These are phyloP conservation scores for Mycena rebaudengoi DNA, from an alignment of 768 basidiomycete species.

Conservation along the genomic window DNA sequence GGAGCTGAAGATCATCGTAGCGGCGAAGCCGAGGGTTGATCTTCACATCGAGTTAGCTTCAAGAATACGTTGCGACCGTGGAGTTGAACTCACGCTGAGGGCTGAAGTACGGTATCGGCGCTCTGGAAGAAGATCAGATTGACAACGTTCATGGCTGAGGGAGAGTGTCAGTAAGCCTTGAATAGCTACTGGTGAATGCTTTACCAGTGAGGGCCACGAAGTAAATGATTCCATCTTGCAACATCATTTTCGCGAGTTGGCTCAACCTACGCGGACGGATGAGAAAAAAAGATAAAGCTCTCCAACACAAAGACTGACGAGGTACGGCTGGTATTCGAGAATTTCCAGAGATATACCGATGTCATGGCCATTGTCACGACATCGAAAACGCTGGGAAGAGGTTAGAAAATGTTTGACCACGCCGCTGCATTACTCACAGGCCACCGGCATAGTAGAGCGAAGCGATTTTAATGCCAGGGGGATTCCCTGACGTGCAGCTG, in stretches of 20 bases:
- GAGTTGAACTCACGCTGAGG: not conserved
- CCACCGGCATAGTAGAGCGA: not conserved
- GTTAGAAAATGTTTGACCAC: not conserved
- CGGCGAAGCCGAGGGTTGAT: no score
- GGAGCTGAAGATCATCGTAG: constrained; percentile 24
- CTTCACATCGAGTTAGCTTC: no score
- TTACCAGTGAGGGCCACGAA: constrained; percentile 4
- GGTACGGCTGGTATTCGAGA: constrained; percentile 8
- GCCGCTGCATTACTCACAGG: not conserved
- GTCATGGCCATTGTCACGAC: constrained; percentile 7
- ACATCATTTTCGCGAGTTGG: constrained; percentile 8
- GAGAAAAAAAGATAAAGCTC: not conserved
- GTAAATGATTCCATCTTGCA: constrained; percentile 16
- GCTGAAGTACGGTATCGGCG: constrained; percentile 2
- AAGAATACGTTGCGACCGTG: not conserved
- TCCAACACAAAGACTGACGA: constrained; percentile 2
- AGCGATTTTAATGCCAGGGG: not conserved
- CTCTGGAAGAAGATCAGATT: constrained; percentile 19
- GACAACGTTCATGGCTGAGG: constrained; percentile 15
- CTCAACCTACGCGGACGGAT: not conserved
- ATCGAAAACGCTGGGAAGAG: constrained; percentile 2
- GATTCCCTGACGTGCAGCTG: constrained; percentile 1
- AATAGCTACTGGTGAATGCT: not conserved
- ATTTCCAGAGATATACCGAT: constrained; percentile 14
- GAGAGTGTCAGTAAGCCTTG: not conserved